A percentile compares a stretch with the other conserved stretches of the same genome.
Conservation (phyloP, 1,139 yeast species). For the Magnusiomyces paraingens region DNA sequence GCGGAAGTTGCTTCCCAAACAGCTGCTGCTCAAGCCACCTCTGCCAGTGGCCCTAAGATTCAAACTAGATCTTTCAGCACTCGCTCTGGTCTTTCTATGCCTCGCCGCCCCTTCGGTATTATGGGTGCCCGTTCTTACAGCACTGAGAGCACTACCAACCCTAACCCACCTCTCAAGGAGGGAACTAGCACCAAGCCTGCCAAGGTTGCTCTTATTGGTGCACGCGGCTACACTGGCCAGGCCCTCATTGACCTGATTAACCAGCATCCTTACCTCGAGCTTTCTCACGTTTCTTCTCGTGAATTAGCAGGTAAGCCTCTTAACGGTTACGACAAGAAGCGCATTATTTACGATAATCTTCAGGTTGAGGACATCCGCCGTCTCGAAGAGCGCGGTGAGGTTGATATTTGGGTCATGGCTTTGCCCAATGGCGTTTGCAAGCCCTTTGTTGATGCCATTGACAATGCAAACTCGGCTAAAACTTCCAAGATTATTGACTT, state of each 20-base stretch:
- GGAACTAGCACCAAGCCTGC: conserved; percentile 57
- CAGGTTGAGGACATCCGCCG: conserved; percentile 78
- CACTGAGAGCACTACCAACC: conserved; percentile 35
- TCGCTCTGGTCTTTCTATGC: conserved; percentile 30
- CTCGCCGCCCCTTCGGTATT: conserved; percentile 2
- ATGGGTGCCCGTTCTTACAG: conserved; percentile 16
- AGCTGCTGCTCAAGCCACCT: conserved; percentile 25
- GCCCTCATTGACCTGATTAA: conserved; percentile 82
- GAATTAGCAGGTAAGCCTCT: conserved; percentile 84
- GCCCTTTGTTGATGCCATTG: conserved; percentile 94
- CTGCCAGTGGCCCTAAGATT: conserved; percentile 20
- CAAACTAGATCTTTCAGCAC: conserved; percentile 29
- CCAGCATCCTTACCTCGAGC: conserved; percentile 77
- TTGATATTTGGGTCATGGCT: conserved; percentile 99
- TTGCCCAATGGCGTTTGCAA: conserved; percentile 96
- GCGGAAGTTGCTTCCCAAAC: conserved; percentile 17
- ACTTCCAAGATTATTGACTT: conserved; percentile 80
- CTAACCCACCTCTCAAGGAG: conserved; percentile 63
- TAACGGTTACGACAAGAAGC: conserved; percentile 76
- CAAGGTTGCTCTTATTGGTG: conserved; percentile 90
- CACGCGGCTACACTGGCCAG: conserved; percentile 96
- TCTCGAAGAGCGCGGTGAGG: conserved; percentile 67
- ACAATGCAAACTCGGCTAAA: conserved; percentile 44
- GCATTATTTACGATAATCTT: conserved; percentile 75
- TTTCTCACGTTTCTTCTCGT: conserved; percentile 91